phyloP scores from a whole-genome alignment of 345 rosid genomes.

The Triadica sebifera region DNA sequence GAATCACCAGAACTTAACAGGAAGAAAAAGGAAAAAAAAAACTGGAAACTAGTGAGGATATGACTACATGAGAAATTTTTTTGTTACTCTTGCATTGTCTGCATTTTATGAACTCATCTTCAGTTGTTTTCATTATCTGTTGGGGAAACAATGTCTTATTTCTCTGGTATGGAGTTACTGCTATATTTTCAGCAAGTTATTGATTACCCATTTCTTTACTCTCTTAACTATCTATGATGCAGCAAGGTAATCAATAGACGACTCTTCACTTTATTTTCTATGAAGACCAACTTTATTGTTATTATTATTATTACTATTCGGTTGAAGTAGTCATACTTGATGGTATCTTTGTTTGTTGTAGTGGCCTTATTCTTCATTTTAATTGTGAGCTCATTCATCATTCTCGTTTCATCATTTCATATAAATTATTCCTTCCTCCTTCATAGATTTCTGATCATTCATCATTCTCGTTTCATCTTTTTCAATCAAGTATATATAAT shows the following conservation, averaged over 20 bases:
- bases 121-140: too few relatives aligned
- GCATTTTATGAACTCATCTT: too few relatives aligned
- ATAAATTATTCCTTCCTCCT: too few relatives aligned
- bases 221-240: background rate
- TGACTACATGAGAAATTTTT: too few relatives aligned
- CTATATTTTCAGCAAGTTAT: conserved; percentile 9
- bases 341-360: background rate
- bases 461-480: conserved; percentile 16
- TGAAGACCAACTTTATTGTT: background rate
- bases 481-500: background rate
- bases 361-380: background rate
- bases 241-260: too few relatives aligned
- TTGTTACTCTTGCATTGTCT: too few relatives aligned
- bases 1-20: background rate
- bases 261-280: too few relatives aligned
- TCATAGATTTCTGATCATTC: background rate
- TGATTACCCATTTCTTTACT: background rate
- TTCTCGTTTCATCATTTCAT: background rate
- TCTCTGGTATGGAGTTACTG: background rate
- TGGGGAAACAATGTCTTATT: background rate
- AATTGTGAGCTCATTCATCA: conserved; percentile 14
- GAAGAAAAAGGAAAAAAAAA: background rate
- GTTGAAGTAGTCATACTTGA: conserved; percentile 10
- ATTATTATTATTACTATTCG: background rate
- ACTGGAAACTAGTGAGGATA: background rate